Percentiles rank a stretch among this genome's conserved stretches.
Evolutionary conservation across 148 eudicot species (phyloP).

Genomic region (Arctostaphylos glauca): DNA sequence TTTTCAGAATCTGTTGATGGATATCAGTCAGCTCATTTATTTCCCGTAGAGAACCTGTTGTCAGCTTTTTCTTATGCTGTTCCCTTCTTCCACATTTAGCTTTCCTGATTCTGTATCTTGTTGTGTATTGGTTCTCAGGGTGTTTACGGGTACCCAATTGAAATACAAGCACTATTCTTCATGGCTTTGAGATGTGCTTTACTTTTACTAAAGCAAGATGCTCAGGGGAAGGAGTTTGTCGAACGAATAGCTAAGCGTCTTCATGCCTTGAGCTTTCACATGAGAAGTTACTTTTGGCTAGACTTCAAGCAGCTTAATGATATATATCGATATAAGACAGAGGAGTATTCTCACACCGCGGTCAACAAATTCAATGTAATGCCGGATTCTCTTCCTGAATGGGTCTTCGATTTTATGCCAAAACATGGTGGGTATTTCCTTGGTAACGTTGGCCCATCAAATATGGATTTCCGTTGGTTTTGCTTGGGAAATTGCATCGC

Average conservation of each 20-base stretch:
- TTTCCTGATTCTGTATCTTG: neutral
- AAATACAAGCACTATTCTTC: constrained; percentile 93
- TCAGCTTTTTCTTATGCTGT: too few species aligned
- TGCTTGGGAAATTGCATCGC: constrained; percentile 91
- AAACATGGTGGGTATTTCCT: constrained; percentile 74
- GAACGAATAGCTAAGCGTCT: constrained; percentile 76
- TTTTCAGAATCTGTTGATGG: neutral
- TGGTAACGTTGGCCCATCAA: constrained; percentile 86
- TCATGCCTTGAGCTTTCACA: constrained; percentile 79
- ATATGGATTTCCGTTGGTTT: constrained; percentile 94
- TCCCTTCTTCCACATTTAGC: neutral
- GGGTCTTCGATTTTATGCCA: constrained; percentile 96
- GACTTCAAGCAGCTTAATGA: constrained; percentile 84
- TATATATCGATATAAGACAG: constrained; percentile 81
- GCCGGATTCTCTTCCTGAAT: constrained; percentile 96
- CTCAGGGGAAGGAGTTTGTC: constrained; percentile 64
- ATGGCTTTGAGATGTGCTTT: constrained; percentile 89
- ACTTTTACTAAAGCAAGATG: constrained; percentile 69
- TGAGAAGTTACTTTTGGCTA: constrained; percentile 86
- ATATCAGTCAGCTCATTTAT: neutral
- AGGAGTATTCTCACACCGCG: constrained; percentile 87
- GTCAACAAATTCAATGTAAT: constrained; percentile 83
- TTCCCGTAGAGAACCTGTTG: neutral
- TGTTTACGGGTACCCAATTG: constrained; percentile 93
- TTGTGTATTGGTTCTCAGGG: constrained; percentile 49